Evolutionary conservation across 2,329 filamentous ascomycete species (phyloP).

Genomic region (Pseudogymnoascus destructans): DNA sequence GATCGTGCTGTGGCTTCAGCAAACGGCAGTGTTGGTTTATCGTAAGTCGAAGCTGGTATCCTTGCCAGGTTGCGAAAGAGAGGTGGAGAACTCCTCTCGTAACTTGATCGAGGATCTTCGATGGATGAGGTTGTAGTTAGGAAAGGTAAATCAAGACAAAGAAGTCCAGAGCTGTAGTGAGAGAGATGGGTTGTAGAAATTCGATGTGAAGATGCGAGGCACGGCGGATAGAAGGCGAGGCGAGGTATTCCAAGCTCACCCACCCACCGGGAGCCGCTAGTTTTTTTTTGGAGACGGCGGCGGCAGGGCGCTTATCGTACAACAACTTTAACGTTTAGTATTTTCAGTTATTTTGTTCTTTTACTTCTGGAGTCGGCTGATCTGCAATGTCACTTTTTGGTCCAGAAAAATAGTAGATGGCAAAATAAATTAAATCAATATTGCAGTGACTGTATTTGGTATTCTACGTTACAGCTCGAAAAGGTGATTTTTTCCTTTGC

Average conservation of each 20-base stretch:
- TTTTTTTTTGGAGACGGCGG: constrained; percentile 9
- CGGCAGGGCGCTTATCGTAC: constrained; percentile 3
- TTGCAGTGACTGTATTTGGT: background rate
- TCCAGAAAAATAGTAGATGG: background rate
- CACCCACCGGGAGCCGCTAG: constrained; percentile 1
- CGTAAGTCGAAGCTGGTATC: constrained; percentile 9
- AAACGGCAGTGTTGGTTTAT: constrained; percentile 9
- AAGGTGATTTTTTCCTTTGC: background rate
- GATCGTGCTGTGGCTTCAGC: constrained; percentile 7
- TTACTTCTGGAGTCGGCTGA: background rate
- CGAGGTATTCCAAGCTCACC: constrained; percentile 10
- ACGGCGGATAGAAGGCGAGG: background rate
- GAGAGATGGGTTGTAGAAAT: background rate
- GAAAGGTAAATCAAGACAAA: background rate
- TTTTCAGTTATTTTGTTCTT: constrained; percentile 1
- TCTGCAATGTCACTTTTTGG: background rate
- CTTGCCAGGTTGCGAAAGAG: constrained; percentile 12
- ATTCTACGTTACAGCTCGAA: background rate
- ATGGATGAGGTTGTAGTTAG: background rate
- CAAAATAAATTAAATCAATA: background rate
- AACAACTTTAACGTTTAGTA: no score
- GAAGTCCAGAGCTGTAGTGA: background rate
- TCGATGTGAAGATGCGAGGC: background rate
- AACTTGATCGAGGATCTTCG: constrained; percentile 17
- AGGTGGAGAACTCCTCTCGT: constrained; percentile 27